phyloP scores from a whole-genome alignment of 257 asterid species.

The Solanum etuberosum region DNA sequence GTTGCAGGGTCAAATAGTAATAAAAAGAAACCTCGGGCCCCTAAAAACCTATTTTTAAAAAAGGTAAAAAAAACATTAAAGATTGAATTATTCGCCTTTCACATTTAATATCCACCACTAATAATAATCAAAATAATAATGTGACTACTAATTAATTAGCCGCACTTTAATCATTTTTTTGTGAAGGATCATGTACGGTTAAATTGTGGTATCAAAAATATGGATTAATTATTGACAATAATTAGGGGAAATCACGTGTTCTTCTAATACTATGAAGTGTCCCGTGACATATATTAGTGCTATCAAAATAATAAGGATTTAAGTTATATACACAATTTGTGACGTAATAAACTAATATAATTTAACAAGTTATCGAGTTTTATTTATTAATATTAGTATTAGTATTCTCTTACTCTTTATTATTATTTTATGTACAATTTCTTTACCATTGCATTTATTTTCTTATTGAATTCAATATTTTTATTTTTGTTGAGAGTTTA shows the following conservation, averaged over 20 bases:
- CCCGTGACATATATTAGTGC: conserved; percentile 13
- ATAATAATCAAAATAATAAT: background rate
- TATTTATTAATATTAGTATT: background rate
- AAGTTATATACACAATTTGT: background rate
- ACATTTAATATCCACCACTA: background rate
- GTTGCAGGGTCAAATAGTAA: conserved; percentile 24
- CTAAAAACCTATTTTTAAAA: conserved; percentile 24
- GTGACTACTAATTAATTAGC: background rate
- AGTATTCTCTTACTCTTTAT: background rate
- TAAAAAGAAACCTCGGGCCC: conserved; percentile 51
- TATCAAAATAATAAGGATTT: background rate
- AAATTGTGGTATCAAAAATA: background rate
- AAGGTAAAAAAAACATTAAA: background rate
- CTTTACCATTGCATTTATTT: background rate
- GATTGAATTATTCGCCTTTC: conserved; percentile 9
- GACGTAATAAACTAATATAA: background rate
- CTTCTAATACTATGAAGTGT: background rate
- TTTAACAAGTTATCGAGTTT: background rate
- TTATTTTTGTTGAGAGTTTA: background rate
- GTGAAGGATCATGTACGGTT: conserved; percentile 7
- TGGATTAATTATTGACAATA: conserved; percentile 12
- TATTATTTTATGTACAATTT: background rate
- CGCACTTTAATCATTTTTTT: conserved; percentile 1
- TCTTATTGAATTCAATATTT: background rate
- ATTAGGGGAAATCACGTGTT: conserved; percentile 35